Conservation (phyloP, 208 protist genomes). For the Trypanosomatidae sp. region DNA sequence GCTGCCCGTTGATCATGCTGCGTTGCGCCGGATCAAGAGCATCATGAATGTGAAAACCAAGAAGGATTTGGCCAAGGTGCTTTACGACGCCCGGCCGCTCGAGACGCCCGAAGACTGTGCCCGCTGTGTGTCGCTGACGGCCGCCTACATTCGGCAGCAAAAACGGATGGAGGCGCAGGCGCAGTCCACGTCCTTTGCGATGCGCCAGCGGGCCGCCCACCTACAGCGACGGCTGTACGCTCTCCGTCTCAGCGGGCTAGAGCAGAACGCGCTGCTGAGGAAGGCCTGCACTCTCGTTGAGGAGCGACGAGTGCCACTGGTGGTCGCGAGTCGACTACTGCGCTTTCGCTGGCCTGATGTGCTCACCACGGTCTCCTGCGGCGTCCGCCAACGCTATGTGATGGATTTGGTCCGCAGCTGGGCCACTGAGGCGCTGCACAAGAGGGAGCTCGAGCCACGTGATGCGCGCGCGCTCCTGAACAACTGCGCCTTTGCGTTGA, state of each 20-base stretch:
- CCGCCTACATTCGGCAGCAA: constrained; percentile 29
- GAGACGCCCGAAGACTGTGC: constrained; percentile 7
- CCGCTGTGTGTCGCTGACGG: constrained; percentile 19
- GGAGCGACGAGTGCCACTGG: constrained; percentile 36
- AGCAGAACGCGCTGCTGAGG: constrained; percentile 31
- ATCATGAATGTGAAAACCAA: constrained; percentile 5
- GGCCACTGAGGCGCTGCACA: constrained; percentile 38
- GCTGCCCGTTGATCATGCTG: constrained; percentile 4
- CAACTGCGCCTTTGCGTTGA: constrained; percentile 35
- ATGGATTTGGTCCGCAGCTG: constrained; percentile 35
- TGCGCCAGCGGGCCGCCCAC: constrained; percentile 8
- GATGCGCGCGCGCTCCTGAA: constrained; percentile 51
- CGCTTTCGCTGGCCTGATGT: constrained; percentile 40
- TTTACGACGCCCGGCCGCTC: not conserved
- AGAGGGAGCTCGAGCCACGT: constrained; percentile 15
- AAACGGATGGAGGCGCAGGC: constrained; percentile 7
- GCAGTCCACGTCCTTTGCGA: not conserved
- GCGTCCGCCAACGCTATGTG: constrained; percentile 41
- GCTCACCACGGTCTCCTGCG: constrained; percentile 25
- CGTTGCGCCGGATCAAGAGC: constrained; percentile 8
- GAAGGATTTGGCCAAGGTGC: not conserved
- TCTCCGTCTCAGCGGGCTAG: constrained; percentile 7
- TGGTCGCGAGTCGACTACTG: constrained; percentile 52
- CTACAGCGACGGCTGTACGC: not conserved
- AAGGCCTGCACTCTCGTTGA: constrained; percentile 36